phyloP scores from a whole-genome alignment of 192 early-diverging fungal species.

The Rhizophagus sp. region DNA sequence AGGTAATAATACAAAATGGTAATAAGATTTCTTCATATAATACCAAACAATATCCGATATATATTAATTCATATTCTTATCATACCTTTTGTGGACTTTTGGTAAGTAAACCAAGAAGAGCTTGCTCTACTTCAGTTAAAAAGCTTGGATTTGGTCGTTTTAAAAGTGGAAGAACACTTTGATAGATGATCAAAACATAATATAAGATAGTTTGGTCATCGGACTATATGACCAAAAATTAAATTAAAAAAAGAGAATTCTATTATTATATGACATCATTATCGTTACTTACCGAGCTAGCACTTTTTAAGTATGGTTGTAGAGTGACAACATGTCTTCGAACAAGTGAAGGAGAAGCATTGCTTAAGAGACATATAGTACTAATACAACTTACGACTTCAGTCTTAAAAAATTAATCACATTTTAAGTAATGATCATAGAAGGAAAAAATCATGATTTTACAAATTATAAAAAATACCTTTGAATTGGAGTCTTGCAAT shows the following conservation, averaged over 20 bases:
- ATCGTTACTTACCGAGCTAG: conserved; percentile 20
- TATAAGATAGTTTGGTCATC: conserved; percentile 54
- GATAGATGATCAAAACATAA: conserved; percentile 55
- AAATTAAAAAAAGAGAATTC: conserved; percentile 1
- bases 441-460: background rate
- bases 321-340: conserved; percentile 52
- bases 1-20: background rate
- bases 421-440: conserved; percentile 27
- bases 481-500: conserved; percentile 57
- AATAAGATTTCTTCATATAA: background rate
- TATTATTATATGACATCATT: background rate
- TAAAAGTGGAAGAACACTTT: conserved; percentile 51
- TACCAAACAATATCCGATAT: too few species aligned
- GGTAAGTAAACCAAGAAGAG: conserved; percentile 59
- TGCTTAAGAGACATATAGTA: conserved; percentile 53
- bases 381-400: conserved; percentile 43
- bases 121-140: conserved; percentile 56
- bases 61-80: too few species aligned
- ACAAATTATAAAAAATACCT: background rate
- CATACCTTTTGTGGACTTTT: conserved; percentile 49
- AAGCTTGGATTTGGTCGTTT: conserved; percentile 56
- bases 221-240: conserved; percentile 18
- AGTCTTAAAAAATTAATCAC: conserved; percentile 8
- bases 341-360: conserved; percentile 55
- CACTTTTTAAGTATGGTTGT: conserved; percentile 58